Evolutionary conservation across 2,329 filamentous ascomycete genomes (phyloP).

Genomic region (Venturiaceae sp.): DNA sequence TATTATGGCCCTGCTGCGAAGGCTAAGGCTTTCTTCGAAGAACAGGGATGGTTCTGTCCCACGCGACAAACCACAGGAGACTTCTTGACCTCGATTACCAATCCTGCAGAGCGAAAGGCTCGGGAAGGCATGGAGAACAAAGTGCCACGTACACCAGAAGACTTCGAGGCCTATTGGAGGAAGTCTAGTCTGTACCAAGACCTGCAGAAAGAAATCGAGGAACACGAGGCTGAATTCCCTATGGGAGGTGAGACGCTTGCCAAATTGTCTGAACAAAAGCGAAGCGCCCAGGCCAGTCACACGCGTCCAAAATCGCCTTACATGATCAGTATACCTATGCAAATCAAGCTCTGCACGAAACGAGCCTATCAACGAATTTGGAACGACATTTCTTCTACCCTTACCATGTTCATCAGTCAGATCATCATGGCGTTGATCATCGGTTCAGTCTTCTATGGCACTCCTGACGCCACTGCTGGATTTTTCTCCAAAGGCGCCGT

Average conservation of each 20-base stretch:
- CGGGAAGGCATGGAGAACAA: constrained; percentile 48
- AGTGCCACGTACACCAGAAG: constrained; percentile 59
- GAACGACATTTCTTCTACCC: constrained; percentile 41
- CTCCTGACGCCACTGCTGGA: constrained; percentile 52
- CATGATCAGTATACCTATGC: constrained; percentile 65
- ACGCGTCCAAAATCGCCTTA: constrained; percentile 62
- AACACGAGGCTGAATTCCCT: constrained; percentile 38
- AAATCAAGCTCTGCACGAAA: constrained; percentile 34
- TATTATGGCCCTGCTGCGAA: constrained; percentile 56
- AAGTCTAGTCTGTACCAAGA: constrained; percentile 34
- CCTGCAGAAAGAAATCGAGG: constrained; percentile 39
- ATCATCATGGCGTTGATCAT: constrained; percentile 67
- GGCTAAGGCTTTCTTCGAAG: constrained; percentile 57
- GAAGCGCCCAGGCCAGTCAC: constrained; percentile 49
- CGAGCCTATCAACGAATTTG: constrained; percentile 43
- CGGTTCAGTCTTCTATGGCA: constrained; percentile 68
- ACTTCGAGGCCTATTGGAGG: constrained; percentile 49
- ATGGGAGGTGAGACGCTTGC: constrained; percentile 31
- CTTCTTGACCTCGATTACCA: constrained; percentile 61
- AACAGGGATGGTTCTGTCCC: constrained; percentile 60
- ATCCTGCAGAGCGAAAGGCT: constrained; percentile 48
- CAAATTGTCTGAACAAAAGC: constrained; percentile 39
- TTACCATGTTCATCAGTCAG: constrained; percentile 34
- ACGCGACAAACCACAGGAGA: constrained; percentile 58
- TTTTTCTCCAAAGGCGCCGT: constrained; percentile 76